Conservation (phyloP, 805 yeast species). For the Saccharomyces jurei region DNA sequence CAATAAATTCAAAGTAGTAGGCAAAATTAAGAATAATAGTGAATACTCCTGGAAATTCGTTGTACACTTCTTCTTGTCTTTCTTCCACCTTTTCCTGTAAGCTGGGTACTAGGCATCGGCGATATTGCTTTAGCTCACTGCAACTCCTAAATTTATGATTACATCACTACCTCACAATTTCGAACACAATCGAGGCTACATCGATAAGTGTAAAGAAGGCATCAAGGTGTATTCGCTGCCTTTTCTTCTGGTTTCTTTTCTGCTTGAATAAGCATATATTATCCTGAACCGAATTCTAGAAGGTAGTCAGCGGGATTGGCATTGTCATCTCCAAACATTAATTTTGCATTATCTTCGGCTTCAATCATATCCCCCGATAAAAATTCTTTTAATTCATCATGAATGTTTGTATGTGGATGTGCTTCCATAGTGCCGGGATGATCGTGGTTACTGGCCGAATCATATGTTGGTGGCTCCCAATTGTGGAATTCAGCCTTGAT, state of each 20-base stretch:
- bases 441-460: background rate
- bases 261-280: background rate
- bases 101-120: background rate
- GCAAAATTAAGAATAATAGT: background rate
- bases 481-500: background rate
- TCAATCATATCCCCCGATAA: slow-evolving; percentile 27
- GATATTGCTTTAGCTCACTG: background rate
- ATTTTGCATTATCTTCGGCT: slow-evolving; percentile 28
- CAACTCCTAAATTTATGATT: background rate
- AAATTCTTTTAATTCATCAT: slow-evolving; percentile 26
- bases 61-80: background rate
- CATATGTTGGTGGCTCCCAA: background rate
- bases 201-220: background rate
- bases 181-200: background rate
- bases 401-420: background rate
- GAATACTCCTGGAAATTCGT: background rate
- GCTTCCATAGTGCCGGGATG: background rate
- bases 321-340: slow-evolving; percentile 19
- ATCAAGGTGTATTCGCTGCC: background rate
- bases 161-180: background rate
- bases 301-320: slow-evolving; percentile 24
- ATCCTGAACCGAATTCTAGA: slow-evolving; percentile 23
- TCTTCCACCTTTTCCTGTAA: background rate
- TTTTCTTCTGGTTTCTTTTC: background rate
- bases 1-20: background rate